Conservation (phyloP, 495 filamentous ascomycete genomes). For the Xylaria acuta region DNA sequence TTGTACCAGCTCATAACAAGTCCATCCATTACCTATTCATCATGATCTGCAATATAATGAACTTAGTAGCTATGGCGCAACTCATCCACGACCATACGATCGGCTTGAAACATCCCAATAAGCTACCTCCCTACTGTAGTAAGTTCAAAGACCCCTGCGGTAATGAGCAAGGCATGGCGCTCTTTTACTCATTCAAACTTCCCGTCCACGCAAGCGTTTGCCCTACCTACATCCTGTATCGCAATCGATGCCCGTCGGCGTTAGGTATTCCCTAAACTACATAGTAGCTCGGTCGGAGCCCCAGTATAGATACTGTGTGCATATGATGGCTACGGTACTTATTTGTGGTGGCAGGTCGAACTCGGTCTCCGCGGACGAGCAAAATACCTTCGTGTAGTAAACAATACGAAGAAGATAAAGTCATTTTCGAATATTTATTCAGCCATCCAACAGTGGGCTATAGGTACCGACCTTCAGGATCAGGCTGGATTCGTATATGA, state of each 20-base stretch:
- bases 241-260: background rate
- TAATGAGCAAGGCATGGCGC: background rate
- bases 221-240: background rate
- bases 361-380: too few relatives aligned
- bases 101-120: background rate
- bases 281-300: background rate
- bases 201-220: background rate
- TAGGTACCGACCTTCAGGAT: too few relatives aligned
- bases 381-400: too few relatives aligned
- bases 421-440: background rate
- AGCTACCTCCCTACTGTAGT: background rate
- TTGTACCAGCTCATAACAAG: background rate
- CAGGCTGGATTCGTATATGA: too few relatives aligned
- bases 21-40: background rate
- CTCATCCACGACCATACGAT: background rate
- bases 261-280: background rate
- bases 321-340: too few relatives aligned
- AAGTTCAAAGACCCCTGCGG: background rate
- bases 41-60: background rate
- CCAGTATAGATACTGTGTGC: too few relatives aligned
- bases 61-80: background rate
- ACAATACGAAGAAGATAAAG: background rate
- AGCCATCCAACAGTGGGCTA: too few relatives aligned
- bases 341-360: too few relatives aligned
- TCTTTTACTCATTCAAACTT: slow-evolving; percentile 1